phyloP scores from a whole-genome alignment of 805 yeast species.

The Groenewaldozyma tartarivorans region DNA sequence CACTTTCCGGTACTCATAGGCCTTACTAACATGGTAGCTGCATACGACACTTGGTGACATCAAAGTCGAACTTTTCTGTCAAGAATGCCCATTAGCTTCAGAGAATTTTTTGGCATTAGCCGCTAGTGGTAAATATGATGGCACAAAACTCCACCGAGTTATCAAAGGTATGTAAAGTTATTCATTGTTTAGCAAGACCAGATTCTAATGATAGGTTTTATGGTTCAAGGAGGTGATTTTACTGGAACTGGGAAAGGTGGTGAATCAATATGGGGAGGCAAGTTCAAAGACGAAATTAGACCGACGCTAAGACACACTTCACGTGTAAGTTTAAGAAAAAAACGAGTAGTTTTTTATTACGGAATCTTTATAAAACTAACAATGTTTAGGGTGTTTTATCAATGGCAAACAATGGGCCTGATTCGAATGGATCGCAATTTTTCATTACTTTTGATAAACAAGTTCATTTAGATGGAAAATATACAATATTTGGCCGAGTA shows the following conservation, averaged over 20 bases:
- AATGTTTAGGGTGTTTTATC: constrained; percentile 54
- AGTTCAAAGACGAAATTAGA: constrained; percentile 25
- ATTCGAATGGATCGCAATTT: constrained; percentile 86
- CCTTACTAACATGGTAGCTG: constrained; percentile 1
- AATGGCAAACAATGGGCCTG: constrained; percentile 90
- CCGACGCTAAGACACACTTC: constrained; percentile 52
- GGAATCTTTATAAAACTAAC: constrained; percentile 2
- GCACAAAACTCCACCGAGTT: constrained; percentile 25
- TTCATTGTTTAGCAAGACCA: constrained; percentile 6
- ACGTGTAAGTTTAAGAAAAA: constrained; percentile 29
- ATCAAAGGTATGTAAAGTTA: constrained; percentile 30
- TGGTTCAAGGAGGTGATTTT: constrained; percentile 30
- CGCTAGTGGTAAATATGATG: constrained; percentile 33
- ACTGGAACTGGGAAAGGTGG: constrained; percentile 31
- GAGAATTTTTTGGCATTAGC: constrained; percentile 39
- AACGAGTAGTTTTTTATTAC: background rate
- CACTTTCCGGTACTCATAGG: too few species aligned
- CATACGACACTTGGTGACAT: constrained; percentile 9
- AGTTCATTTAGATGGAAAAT: constrained; percentile 67
- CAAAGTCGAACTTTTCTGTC: constrained; percentile 32
- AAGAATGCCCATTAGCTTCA: constrained; percentile 31
- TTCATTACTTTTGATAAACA: constrained; percentile 70
- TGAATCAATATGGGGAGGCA: constrained; percentile 37
- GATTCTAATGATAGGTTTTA: constrained; percentile 17
- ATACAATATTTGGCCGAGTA: constrained; percentile 70